phyloP scores from a whole-genome alignment of 495 filamentous ascomycete genomes.

The Hypoxylon trugodes region DNA sequence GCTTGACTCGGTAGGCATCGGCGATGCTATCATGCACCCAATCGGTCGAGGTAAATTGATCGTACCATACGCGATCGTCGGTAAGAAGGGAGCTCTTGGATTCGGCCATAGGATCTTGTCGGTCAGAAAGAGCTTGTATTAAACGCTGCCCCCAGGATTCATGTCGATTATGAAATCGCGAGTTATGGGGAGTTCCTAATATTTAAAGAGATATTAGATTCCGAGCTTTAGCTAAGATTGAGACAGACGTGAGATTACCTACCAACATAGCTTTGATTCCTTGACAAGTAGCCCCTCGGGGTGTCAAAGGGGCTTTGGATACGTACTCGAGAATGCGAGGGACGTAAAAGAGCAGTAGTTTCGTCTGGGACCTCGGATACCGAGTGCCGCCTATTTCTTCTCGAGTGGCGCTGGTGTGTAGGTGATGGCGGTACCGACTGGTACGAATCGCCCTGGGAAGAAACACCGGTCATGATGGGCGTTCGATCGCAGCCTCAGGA shows the following conservation, averaged over 20 bases:
- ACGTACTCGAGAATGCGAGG: conserved; percentile 51
- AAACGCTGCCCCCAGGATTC: conserved; percentile 68
- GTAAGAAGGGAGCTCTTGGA: conserved; percentile 67
- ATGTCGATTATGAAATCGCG: conserved; percentile 70
- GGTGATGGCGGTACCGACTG: conserved; percentile 31
- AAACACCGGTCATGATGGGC: conserved; percentile 25
- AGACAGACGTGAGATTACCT: conserved; percentile 26
- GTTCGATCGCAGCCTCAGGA: background rate
- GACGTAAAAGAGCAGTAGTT: conserved; percentile 54
- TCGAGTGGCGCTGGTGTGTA: conserved; percentile 27
- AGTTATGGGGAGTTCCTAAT: conserved; percentile 31
- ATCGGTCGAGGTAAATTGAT: conserved; percentile 98
- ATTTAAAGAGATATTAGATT: conserved; percentile 4
- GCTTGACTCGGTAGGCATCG: conserved; percentile 87
- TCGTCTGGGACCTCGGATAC: conserved; percentile 54
- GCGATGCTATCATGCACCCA: conserved; percentile 99
- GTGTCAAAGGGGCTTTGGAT: conserved; percentile 52
- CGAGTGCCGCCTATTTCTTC: conserved; percentile 42
- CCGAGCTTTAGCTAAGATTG: background rate
- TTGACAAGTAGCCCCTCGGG: conserved; percentile 50
- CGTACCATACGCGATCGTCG: conserved; percentile 97
- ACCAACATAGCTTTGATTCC: conserved; percentile 60
- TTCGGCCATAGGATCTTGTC: conserved; percentile 60
- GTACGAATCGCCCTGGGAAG: conserved; percentile 15
- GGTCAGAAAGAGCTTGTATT: conserved; percentile 57